phyloP scores from a whole-genome alignment of 306 rosid genomes.

The Lathyrus sativus region DNA sequence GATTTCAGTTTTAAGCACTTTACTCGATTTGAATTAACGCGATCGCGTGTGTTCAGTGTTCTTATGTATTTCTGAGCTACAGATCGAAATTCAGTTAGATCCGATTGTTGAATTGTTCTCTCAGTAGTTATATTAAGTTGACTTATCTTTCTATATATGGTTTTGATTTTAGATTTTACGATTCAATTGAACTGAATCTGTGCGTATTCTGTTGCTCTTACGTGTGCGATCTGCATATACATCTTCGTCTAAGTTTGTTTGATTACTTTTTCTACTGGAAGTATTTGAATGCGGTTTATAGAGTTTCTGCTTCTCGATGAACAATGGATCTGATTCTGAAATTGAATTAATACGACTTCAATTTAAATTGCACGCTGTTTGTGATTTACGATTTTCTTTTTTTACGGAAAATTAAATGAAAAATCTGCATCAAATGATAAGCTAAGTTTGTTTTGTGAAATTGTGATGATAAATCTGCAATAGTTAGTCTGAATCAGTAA shows the following conservation, averaged over 20 bases:
- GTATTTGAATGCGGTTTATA: conserved; percentile 6
- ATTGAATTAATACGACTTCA: background rate
- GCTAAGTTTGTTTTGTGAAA: conserved; percentile 1
- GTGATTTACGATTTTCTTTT: background rate
- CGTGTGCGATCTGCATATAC: background rate
- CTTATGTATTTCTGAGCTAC: background rate
- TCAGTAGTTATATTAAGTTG: background rate
- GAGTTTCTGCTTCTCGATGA: conserved; percentile 7
- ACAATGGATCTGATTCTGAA: conserved; percentile 1
- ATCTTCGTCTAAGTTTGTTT: conserved; percentile 1
- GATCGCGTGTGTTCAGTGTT: background rate
- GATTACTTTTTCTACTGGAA: background rate
- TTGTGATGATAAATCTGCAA: background rate
- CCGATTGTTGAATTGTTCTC: conserved; percentile 25
- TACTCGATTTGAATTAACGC: conserved; percentile 3
- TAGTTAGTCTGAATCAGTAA: background rate
- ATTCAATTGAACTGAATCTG: background rate
- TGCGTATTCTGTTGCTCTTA: background rate
- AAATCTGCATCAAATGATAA: conserved; percentile 13
- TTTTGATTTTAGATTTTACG: too few species aligned
- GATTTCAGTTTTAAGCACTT: conserved; percentile 22
- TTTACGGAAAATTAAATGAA: conserved; percentile 12
- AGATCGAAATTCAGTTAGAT: conserved; percentile 26
- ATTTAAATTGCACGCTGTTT: background rate
- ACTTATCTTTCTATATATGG: too few species aligned